phyloP scores from a whole-genome alignment of 2,329 filamentous ascomycete species.

The Beauveria asiatica region DNA sequence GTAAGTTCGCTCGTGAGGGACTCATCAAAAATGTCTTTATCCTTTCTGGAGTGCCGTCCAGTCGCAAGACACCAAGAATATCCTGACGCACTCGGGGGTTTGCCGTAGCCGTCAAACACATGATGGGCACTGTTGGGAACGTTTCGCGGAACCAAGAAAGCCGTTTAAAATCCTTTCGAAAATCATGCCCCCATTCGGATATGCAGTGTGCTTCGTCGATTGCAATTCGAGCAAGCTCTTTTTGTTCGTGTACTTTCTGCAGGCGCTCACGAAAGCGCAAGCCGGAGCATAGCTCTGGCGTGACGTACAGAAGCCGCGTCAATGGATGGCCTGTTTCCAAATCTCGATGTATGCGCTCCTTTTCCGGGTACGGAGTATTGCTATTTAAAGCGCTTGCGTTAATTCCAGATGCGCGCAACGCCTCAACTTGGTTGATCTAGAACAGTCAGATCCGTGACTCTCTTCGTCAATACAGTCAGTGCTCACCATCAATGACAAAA shows the following conservation, averaged over 20 bases:
- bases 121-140: slow-evolving; percentile 80
- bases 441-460: slow-evolving; percentile 1
- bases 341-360: slow-evolving; percentile 64
- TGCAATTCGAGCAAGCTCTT: slow-evolving; percentile 77
- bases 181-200: slow-evolving; percentile 97
- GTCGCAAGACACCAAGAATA: slow-evolving; percentile 64
- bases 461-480: neutral
- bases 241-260: slow-evolving; percentile 65
- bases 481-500: slow-evolving; percentile 77
- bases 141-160: slow-evolving; percentile 77
- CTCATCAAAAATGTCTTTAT: slow-evolving; percentile 74
- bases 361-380: slow-evolving; percentile 59
- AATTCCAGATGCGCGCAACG: slow-evolving; percentile 65
- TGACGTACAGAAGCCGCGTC: slow-evolving; percentile 82
- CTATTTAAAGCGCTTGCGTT: slow-evolving; percentile 82
- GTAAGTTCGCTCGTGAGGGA: slow-evolving; percentile 74
- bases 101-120: slow-evolving; percentile 87
- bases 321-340: slow-evolving; percentile 80
- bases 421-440: slow-evolving; percentile 85
- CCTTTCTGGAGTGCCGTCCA: slow-evolving; percentile 49
- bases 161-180: slow-evolving; percentile 83
- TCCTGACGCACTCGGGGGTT: slow-evolving; percentile 75
- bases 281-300: slow-evolving; percentile 76
- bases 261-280: slow-evolving; percentile 70
- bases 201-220: slow-evolving; percentile 97